Evolutionary conservation across 108 stramenopile species (phyloP).

Genomic region (Mayamaea pseudoterrestris): DNA sequence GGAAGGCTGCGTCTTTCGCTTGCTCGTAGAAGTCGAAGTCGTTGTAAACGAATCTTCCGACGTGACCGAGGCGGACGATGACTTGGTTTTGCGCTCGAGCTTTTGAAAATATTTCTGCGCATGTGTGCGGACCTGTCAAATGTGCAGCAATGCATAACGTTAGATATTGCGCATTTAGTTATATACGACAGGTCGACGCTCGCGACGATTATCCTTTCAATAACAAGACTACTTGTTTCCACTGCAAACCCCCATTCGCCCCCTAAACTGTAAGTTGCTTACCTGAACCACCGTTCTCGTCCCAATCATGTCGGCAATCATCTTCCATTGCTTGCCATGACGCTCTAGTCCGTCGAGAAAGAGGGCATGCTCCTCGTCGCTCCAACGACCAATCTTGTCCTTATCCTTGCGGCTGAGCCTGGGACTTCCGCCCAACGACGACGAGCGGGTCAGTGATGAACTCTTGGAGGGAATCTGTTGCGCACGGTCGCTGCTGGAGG

Average conservation of each 20-base stretch:
- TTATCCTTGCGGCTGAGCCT: not conserved
- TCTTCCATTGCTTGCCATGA: conserved; percentile 73
- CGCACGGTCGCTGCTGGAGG: not conserved
- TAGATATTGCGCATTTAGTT: too few species aligned
- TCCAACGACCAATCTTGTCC: conserved; percentile 67
- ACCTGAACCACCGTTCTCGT: conserved; percentile 72
- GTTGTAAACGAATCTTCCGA: not conserved
- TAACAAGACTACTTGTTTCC: too few species aligned
- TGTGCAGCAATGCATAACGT: too few species aligned
- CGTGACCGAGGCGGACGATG: not conserved
- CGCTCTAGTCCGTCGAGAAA: conserved; percentile 58
- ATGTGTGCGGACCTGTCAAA: conserved; percentile 71
- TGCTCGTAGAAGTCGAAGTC: not conserved
- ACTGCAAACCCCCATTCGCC: too few species aligned
- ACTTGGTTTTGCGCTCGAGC: conserved; percentile 10
- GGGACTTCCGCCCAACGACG: too few species aligned
- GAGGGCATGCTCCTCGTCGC: conserved; percentile 48
- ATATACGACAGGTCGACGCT: too few species aligned
- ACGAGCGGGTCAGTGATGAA: too few species aligned
- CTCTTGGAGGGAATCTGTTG: too few species aligned
- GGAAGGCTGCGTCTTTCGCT: conserved; percentile 2
- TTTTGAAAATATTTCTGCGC: conserved; percentile 83
- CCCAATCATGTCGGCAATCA: conserved; percentile 48
- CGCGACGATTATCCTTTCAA: too few species aligned
- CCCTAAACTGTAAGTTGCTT: too few species aligned